Evolutionary conservation across 805 yeast species (phyloP).

Genomic region (Lipomyces anomalus): DNA sequence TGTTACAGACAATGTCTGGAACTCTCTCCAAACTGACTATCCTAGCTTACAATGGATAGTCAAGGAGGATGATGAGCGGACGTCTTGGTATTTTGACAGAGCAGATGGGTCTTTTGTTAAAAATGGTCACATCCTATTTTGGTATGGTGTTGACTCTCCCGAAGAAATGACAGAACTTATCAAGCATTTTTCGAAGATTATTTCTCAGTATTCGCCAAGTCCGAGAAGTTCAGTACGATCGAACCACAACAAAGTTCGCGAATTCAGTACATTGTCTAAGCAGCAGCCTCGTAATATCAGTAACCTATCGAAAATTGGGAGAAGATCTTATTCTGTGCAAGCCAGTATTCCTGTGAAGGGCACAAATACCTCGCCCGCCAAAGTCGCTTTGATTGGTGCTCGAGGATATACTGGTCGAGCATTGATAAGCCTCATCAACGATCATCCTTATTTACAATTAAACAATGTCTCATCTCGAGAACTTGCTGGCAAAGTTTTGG

Average conservation of each 20-base stretch:
- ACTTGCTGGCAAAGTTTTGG: conserved; percentile 75
- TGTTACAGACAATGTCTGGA: conserved; percentile 91
- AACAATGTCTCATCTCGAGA: conserved; percentile 96
- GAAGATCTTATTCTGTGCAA: background rate
- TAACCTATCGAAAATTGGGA: background rate
- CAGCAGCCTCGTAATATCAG: background rate
- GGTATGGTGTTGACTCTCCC: conserved; percentile 68
- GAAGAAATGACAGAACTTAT: conserved; percentile 12
- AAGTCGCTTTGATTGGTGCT: conserved; percentile 94
- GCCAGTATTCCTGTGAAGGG: conserved; percentile 36
- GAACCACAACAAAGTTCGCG: background rate
- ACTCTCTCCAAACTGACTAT: conserved; percentile 70
- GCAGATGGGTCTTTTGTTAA: conserved; percentile 92
- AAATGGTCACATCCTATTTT: conserved; percentile 83
- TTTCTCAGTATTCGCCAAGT: background rate
- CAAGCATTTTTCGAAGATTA: conserved; percentile 5
- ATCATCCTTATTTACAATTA: conserved; percentile 81
- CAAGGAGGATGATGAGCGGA: conserved; percentile 81
- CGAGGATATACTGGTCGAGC: conserved; percentile 97
- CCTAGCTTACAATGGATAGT: conserved; percentile 78
- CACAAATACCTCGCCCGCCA: conserved; percentile 53
- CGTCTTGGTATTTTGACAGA: conserved; percentile 85
- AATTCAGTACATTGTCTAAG: background rate
- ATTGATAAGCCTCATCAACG: conserved; percentile 75
- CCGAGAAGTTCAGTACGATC: background rate